Percentiles rank a stretch among this genome's conserved stretches.
phyloP scores from a whole-genome alignment of 257 asterid species.

The Scutellaria barbata region DNA sequence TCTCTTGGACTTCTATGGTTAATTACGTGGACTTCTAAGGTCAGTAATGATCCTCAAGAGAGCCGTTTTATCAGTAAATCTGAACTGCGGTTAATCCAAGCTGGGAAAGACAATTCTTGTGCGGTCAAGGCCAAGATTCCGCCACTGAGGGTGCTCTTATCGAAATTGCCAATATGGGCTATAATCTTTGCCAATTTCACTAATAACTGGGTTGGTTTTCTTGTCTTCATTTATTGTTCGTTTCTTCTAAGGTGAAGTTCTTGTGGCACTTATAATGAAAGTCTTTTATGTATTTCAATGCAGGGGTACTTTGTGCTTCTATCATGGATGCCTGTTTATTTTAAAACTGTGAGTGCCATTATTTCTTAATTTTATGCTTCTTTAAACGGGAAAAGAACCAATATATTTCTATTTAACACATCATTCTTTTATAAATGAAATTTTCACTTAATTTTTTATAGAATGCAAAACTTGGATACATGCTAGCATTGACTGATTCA shows the following conservation, averaged over 20 bases:
- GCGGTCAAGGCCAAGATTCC: constrained; percentile 61
- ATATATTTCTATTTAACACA: neutral
- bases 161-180: constrained; percentile 93
- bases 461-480: neutral
- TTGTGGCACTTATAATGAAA: neutral
- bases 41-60: constrained; percentile 75
- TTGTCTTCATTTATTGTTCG: neutral
- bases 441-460: neutral
- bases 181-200: constrained; percentile 83
- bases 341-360: constrained; percentile 74
- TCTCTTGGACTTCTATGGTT: constrained; percentile 89
- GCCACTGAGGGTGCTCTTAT: constrained; percentile 61
- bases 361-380: neutral
- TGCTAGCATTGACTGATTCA: neutral
- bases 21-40: constrained; percentile 57
- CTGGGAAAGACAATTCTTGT: constrained; percentile 71
- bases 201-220: constrained; percentile 77
- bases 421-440: neutral
- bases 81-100: constrained; percentile 75
- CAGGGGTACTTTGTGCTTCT: constrained; percentile 99
- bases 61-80: constrained; percentile 59
- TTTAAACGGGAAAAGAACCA: no score
- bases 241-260: neutral
- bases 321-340: constrained; percentile 98
- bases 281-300: constrained; percentile 35